Percentiles rank a stretch among this genome's conserved stretches.
Conservation (phyloP, 1,284 basidiomycete genomes). For the Boletus semigastroideus region DNA sequence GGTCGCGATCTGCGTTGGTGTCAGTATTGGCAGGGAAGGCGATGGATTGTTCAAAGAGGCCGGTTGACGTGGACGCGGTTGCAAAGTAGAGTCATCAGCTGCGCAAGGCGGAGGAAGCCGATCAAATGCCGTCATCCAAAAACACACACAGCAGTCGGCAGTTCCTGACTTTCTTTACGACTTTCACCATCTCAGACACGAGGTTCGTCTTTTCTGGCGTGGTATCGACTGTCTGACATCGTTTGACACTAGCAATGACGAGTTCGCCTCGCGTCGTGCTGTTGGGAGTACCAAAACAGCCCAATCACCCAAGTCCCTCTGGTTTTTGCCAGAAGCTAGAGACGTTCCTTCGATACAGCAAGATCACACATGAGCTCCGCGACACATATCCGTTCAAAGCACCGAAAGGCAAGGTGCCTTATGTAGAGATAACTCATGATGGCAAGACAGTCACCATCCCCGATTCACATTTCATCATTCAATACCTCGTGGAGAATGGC, state of each 20-base stretch:
- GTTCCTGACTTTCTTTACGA: too few species aligned
- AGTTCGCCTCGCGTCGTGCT: constrained; percentile 25
- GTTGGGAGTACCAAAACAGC: constrained; percentile 28
- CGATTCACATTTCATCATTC: constrained; percentile 39
- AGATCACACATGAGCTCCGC: constrained; percentile 30
- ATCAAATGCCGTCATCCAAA: too few species aligned
- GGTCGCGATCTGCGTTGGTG: constrained; percentile 5
- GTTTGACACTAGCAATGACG: too few species aligned
- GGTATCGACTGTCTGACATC: too few species aligned
- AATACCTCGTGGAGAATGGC: constrained; percentile 17
- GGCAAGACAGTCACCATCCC: constrained; percentile 21
- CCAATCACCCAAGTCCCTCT: constrained; percentile 25
- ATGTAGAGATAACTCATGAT: constrained; percentile 29
- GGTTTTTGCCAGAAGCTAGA: constrained; percentile 39
- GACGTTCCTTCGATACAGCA: constrained; percentile 29
- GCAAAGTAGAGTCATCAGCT: constrained; percentile 81
- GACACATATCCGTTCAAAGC: constrained; percentile 24
- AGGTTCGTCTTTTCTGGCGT: background rate
- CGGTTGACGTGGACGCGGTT: constrained; percentile 68
- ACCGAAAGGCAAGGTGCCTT: constrained; percentile 36
- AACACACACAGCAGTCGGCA: too few species aligned
- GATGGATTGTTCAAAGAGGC: constrained; percentile 50
- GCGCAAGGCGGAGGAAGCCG: too few species aligned
- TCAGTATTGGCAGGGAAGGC: constrained; percentile 39
- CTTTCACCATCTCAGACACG: background rate